Percentiles rank a stretch among this genome's conserved stretches.
Conservation (phyloP, 164 flowering plant genomes). For the Tinospora cordifolia region DNA sequence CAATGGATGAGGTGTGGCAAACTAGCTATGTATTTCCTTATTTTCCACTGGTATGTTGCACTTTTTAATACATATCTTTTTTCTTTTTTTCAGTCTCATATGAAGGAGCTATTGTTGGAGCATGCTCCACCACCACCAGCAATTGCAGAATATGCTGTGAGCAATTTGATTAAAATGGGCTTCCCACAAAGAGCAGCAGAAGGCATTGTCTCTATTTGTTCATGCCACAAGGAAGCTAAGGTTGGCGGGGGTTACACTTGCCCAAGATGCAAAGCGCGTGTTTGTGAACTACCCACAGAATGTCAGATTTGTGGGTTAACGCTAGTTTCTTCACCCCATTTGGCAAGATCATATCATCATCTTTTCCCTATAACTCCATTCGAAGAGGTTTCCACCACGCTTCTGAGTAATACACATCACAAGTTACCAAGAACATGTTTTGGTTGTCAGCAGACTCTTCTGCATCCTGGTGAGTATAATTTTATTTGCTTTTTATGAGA, state of each 20-base stretch:
- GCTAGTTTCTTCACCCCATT: conserved; percentile 96
- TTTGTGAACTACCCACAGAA: conserved; percentile 87
- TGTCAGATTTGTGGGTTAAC: conserved; percentile 86
- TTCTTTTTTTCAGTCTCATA: conserved; percentile 49
- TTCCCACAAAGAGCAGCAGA: conserved; percentile 97
- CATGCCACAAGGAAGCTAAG: conserved; percentile 88
- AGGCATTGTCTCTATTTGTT: conserved; percentile 78
- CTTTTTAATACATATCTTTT: conserved; percentile 7
- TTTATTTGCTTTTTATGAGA: background rate
- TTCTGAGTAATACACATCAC: conserved; percentile 23
- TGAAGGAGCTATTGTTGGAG: conserved; percentile 76
- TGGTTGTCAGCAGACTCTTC: conserved; percentile 75
- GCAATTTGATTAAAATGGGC: conserved; percentile 91
- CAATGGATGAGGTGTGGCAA: conserved; percentile 77
- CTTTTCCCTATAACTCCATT: conserved; percentile 79
- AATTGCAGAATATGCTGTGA: conserved; percentile 83
- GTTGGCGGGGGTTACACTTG: conserved; percentile 90
- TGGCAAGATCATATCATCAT: conserved; percentile 98
- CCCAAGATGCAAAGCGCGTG: conserved; percentile 94
- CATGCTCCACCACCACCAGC: conserved; percentile 99
- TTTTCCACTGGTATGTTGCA: background rate
- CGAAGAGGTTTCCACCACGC: conserved; percentile 51
- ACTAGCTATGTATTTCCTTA: background rate
- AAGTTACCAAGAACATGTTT: conserved; percentile 50
- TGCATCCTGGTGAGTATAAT: conserved; percentile 45